Base-by-base conservation (phyloP, 2,329 filamentous ascomycete species). In the Boeremia exigua region DNA sequence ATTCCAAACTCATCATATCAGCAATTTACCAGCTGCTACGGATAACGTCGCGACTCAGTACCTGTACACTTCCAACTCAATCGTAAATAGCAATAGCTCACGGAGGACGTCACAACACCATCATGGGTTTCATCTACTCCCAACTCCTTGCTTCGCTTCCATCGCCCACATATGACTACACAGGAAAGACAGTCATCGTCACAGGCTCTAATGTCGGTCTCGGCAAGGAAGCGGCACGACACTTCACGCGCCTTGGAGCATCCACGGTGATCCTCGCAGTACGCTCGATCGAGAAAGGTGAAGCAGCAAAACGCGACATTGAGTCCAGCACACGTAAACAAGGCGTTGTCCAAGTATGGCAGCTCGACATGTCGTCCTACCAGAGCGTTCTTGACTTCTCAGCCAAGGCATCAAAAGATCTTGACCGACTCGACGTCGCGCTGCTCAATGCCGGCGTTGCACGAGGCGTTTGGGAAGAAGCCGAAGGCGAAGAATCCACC, bases 181-280 rank as follows among this genome's bases (percentile, higher is more conserved):
- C 29, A 3, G 63, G 60, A n/a, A 71, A 79, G 50, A 77, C 76
- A 0, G 65, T 78, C 44, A 74, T 82, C 14, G 71, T 81, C 8
- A 82, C 71, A 3, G 73, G 74, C 27, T 51, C 61, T 14, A 76
- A 75, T 57, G 56, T 55, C 4, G 74, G 74, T 12, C 54, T 76
- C 0, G 73, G 74, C 33, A 63, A 68, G 23, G 66, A 71, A 60
- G 67, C 71, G 23, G 64, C 65, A 7, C 40, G 66, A 8, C 67
- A 73, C 43, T 68, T 71, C 43, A 64, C 66, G 19, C 56, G 63
- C 5, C 55, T 68, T 5, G 66, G 65, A 14, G 52, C 58, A 2
- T 34, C 39, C 5, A 65, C 57, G 28, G 44, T 76, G 38, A 70
- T 77, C 51, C 63, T 76, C 9, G 74, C 60, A 7, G 70, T 72